A percentile compares a stretch with the other conserved stretches of the same genome.
phyloP scores from a whole-genome alignment of 2,329 filamentous ascomycete species.

The Lasiodiplodia theobromae region DNA sequence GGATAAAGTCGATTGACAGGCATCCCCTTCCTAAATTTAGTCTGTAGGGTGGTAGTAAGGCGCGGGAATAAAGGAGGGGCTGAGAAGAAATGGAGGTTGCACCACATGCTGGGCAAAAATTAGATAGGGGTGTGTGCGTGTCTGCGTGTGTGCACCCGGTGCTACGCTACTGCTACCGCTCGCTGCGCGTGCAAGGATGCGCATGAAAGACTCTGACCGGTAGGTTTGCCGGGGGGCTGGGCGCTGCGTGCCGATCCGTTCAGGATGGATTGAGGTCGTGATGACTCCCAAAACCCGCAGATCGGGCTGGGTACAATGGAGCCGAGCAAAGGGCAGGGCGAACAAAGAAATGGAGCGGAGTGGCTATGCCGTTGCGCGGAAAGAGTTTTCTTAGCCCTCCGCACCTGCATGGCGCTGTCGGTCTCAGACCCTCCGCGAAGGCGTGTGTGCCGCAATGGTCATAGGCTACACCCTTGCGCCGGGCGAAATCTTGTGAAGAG shows the following conservation, averaged over 20 bases:
- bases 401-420: slow-evolving; percentile 2
- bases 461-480: neutral
- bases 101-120: slow-evolving; percentile 2
- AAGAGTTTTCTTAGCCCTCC: neutral
- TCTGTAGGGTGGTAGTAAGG: neutral
- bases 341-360: neutral
- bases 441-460: neutral
- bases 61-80: neutral
- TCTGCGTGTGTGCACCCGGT: neutral
- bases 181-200: slow-evolving; percentile 3
- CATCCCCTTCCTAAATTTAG: neutral
- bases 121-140: neutral
- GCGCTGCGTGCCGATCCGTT: slow-evolving; percentile 2
- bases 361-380: slow-evolving; percentile 13
- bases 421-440: neutral
- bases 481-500: slow-evolving; percentile 1
- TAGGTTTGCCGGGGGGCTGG: neutral
- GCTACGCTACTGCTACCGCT: slow-evolving; percentile 9
- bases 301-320: neutral
- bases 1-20: neutral
- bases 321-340: neutral
- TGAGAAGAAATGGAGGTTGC: slow-evolving; percentile 3
- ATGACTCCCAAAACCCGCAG: neutral
- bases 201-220: slow-evolving; percentile 13
- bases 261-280: neutral